Conservation (phyloP, 768 basidiomycete genomes). For the Cubamyces sp. region DNA sequence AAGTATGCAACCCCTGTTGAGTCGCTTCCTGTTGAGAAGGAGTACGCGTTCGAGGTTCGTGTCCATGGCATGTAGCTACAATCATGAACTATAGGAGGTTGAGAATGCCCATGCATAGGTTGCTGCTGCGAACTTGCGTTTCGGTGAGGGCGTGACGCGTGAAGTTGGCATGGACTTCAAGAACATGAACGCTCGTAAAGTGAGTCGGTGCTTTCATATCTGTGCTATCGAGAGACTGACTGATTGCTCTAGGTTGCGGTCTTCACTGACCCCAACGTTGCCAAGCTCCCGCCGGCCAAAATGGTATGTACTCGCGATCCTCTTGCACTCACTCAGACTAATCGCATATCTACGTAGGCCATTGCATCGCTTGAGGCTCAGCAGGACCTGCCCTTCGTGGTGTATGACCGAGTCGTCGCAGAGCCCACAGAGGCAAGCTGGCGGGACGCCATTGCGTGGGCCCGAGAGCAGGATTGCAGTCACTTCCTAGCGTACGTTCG, state of each 20-base stretch:
- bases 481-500: conserved; percentile 86
- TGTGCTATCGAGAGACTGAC: neutral
- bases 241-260: conserved; percentile 73
- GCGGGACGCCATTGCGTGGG: conserved; percentile 87
- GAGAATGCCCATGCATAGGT: conserved; percentile 49
- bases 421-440: conserved; percentile 94
- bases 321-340: neutral
- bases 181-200: conserved; percentile 91
- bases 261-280: conserved; percentile 89
- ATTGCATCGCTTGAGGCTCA: conserved; percentile 81
- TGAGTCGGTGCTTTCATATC: conserved; percentile 34
- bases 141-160: conserved; percentile 86
- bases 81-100: neutral
- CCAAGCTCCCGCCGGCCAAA: conserved; percentile 80
- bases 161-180: conserved; percentile 94
- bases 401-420: conserved; percentile 80
- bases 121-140: conserved; percentile 85
- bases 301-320: conserved; percentile 46
- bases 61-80: neutral
- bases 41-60: conserved; percentile 87
- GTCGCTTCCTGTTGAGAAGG: conserved; percentile 59
- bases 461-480: conserved; percentile 84
- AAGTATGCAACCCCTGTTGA: conserved; percentile 80
- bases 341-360: conserved; percentile 49
- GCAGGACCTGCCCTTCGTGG: conserved; percentile 74